phyloP scores from a whole-genome alignment of 768 basidiomycete species.

The Collybia mongolica region DNA sequence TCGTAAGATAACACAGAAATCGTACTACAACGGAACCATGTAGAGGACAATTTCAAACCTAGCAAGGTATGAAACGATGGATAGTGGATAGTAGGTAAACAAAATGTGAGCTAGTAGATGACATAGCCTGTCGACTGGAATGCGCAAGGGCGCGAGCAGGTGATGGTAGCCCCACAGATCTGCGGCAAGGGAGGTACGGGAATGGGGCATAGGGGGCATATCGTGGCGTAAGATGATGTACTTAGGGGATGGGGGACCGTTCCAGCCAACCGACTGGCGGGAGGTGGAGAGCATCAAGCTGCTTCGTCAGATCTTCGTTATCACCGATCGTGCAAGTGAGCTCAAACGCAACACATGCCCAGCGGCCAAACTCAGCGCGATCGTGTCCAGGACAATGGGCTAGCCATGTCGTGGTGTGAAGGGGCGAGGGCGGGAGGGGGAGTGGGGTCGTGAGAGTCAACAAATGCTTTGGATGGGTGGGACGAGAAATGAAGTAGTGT shows the following conservation, averaged over 20 bases:
- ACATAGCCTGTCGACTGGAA: conserved; percentile 6
- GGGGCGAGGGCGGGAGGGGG: conserved; percentile 16
- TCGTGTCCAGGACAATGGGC: conserved; percentile 27
- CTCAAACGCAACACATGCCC: conserved; percentile 6
- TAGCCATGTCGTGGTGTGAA: conserved; percentile 29
- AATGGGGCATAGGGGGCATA: conserved; percentile 23
- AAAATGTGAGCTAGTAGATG: conserved; percentile 10
- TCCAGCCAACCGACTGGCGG: conserved; percentile 20
- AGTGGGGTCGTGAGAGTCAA: conserved; percentile 20
- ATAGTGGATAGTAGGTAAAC: conserved; percentile 4
- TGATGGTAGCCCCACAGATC: conserved; percentile 15
- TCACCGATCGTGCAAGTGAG: conserved; percentile 11
- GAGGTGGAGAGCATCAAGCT: conserved; percentile 30
- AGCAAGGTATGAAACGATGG: conserved; percentile 14
- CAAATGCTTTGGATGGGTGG: conserved; percentile 11
- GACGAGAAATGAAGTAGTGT: conserved; percentile 15
- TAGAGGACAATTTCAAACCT: conserved; percentile 31
- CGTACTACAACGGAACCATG: conserved; percentile 41
- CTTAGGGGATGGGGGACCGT: conserved; percentile 10
- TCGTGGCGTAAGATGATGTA: conserved; percentile 18
- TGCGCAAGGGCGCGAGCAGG: conserved; percentile 12
- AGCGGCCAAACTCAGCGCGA: conserved; percentile 13
- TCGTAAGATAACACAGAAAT: conserved; percentile 43
- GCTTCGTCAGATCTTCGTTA: conserved; percentile 16
- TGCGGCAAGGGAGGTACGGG: conserved; percentile 13